A percentile compares a stretch with the other conserved stretches of the same genome.
phyloP scores from a whole-genome alignment of 1,284 basidiomycete species.

The Cystobasidiaceae sp. region DNA sequence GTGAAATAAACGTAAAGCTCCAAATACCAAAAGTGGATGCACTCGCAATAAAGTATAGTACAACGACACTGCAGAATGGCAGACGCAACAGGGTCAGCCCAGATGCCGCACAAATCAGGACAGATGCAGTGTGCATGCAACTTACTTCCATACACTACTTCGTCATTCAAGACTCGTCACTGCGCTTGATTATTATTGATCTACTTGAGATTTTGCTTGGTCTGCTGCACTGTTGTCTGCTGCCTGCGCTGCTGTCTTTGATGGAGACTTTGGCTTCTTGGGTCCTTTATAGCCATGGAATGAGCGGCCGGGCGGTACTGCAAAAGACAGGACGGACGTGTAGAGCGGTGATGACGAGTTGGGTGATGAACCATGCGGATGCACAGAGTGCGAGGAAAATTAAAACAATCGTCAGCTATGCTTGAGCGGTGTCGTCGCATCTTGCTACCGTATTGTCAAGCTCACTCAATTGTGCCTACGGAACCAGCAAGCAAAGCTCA shows the following conservation, averaged over 20 bases:
- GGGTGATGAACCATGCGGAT: neutral
- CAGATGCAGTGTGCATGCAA: too few species aligned
- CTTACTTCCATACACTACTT: neutral
- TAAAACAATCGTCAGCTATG: conserved; percentile 8
- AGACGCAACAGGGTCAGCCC: too few species aligned
- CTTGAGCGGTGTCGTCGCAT: neutral
- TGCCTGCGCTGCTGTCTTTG: neutral
- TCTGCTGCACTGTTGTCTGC: neutral
- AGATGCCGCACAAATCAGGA: too few species aligned
- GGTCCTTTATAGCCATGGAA: conserved; percentile 23
- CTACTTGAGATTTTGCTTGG: neutral
- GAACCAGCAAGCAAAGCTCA: neutral
- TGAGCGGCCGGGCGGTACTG: conserved; percentile 22
- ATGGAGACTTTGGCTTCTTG: neutral
- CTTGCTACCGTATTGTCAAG: neutral
- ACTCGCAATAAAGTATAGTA: too few species aligned
- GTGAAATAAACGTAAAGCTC: too few species aligned
- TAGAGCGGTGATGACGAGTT: neutral
- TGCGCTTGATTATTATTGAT: neutral
- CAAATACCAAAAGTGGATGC: too few species aligned
- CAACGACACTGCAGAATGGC: conserved; percentile 4
- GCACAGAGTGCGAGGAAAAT: too few species aligned
- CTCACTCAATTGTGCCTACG: conserved; percentile 27
- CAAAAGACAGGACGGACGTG: neutral
- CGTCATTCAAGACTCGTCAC: neutral